A percentile compares a stretch with the other conserved stretches of the same genome.
phyloP scores from a whole-genome alignment of 345 rosid species.

The Brassica incana region DNA sequence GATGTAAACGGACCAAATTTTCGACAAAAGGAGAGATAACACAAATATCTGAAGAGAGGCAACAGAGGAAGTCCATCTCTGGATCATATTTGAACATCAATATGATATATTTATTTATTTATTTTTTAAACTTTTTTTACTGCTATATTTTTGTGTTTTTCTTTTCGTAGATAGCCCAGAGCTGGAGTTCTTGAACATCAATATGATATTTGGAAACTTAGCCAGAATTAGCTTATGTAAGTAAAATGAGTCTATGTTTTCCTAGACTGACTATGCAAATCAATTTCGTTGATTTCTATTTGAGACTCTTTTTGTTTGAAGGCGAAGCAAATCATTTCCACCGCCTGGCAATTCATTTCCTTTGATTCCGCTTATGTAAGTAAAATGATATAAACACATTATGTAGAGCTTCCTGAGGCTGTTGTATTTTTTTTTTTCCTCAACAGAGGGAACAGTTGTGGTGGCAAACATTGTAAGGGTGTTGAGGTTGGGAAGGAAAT shows the following conservation, averaged over 20 bases:
- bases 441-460: neutral
- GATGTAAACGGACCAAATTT: slow-evolving; percentile 1
- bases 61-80: neutral
- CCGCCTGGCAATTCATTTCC: neutral
- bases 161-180: neutral
- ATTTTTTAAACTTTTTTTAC: neutral
- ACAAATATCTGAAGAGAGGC: neutral
- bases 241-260: neutral
- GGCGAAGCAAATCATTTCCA: neutral
- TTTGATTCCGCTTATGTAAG: neutral
- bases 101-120: too few species aligned
- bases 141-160: neutral
- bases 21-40: neutral
- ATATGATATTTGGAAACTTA: neutral
- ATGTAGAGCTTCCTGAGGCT: neutral
- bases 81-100: neutral
- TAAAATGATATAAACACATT: neutral
- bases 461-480: neutral
- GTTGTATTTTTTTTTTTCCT: neutral
- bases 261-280: too few species aligned
- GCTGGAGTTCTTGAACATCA: neutral
- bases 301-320: too few species aligned
- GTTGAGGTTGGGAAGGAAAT: neutral
- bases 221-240: too few species aligned
- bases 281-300: too few species aligned